Evolutionary conservation across 768 basidiomycete genomes (phyloP), one percentile per base, ranked within the genome.

Genomic region (Psilocybe subaeruginosa): DNA sequence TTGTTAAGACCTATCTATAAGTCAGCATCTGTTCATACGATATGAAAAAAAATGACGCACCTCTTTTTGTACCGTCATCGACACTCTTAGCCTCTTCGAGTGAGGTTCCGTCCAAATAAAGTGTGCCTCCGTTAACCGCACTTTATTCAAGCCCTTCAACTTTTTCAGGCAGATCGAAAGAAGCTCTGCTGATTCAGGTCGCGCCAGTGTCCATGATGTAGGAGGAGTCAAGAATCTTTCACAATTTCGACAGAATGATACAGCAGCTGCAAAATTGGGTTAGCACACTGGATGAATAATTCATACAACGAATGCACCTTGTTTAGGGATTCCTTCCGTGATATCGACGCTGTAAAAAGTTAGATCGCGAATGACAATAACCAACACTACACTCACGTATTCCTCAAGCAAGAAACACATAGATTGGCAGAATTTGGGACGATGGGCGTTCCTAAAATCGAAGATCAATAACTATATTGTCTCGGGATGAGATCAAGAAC

Each of bases 91-190:
- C 39, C 97, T 85, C 71, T 96, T 95, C 41, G 93, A 95, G 77
- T 99, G 97, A 2, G 97, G 97, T 71, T 99, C 97, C 19, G 97
- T 99, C 97, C 97, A 99, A 69, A 99, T 94, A 74, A 99, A 99
- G 64, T 95, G 93, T 2, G 97, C 97, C 64, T 99, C 97, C n/a
- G 97, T 96, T 46, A 99, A 77, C 52, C 97, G 91, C 29, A 99
- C 95, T 80, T 94, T 96, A 68, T 87, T 90, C 23, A 99, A 80
- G 2, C 95, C 95, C 72, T 96, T 97, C 68, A 99, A 86, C 74
- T 96, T 97, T 73, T 92, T 93, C 60, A 99, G 77, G 74, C 97
- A 99, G 59, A 99, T 89, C 3, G 97, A 92, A 33, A 99, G 83
- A 27, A 99, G 82, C 71, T 99, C 96, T 55, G 97, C 79, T 0